Base-by-base conservation (phyloP, 1,284 basidiomycete species). In the Butyriboletus appendiculatus region DNA sequence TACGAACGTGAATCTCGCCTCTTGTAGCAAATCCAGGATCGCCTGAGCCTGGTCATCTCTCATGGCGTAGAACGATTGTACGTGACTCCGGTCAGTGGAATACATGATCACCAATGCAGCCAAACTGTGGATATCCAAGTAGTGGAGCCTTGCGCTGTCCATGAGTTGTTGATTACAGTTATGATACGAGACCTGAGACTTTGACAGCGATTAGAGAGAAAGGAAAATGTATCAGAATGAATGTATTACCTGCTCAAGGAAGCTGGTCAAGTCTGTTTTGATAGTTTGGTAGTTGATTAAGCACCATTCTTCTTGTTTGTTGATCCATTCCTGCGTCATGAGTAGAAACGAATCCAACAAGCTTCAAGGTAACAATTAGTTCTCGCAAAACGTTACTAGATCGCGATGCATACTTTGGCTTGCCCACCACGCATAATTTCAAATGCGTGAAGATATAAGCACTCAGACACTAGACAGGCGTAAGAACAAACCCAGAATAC, bases 1-100 rank as follows among this genome's bases (percentile, higher is more conserved):
- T 3, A 32, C 7, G 41, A 43, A 16, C 12, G 15, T 0, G 20
- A 54, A 11, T 1, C 55, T 44, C 35, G 34, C 68, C 44, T 68
- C 64, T 45, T 71, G 66, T 15, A 69, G 42, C 8, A 71, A 53
- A 54, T 67, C 59, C 24, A 69, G 37, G 34, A 71, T 59, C 11
- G 47, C 44, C 39, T 71, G 66, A 5, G 66, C 66, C 24, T 65
- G 56, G 1, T 47, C 40, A 20, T 57, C 59, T 18, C 15, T 58
- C 56, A 58, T 52, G 15, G 57, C 50, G 9, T 65, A 70, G 33
- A 71, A 67, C 16, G 57, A 63, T 22, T 48, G 44, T 22, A 57
- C 40, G 32, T 46, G 55, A 34, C 40, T 53, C 18, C 52, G 24
- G 30, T 69, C 58, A 4, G 52, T 65, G 18, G 54, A 55, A 49